Evolutionary conservation across 192 early-diverging fungal species (phyloP).

Genomic region (Entomortierella chlamydospora): DNA sequence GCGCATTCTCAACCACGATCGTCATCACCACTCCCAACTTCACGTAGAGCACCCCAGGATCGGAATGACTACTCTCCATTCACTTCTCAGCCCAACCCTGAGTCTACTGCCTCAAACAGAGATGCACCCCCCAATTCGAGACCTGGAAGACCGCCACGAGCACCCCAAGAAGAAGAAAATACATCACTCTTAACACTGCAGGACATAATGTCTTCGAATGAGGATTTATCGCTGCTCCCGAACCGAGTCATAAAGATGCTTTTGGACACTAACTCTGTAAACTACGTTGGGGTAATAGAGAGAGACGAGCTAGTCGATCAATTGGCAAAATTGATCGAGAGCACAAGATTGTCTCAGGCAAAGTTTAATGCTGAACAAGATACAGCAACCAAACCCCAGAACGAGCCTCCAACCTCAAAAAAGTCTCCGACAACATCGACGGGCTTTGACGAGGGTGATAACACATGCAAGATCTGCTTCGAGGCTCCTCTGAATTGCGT

Average conservation of each 20-base stretch:
- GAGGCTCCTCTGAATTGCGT: constrained; percentile 83
- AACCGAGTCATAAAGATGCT: constrained; percentile 74
- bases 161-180: constrained; percentile 12
- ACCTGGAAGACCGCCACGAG: constrained; percentile 5
- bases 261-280: constrained; percentile 72
- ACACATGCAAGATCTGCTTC: constrained; percentile 84
- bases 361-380: constrained; percentile 9
- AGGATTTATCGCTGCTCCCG: constrained; percentile 24
- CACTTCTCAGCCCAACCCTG: neutral
- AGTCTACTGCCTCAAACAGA: neutral
- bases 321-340: constrained; percentile 70
- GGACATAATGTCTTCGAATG: constrained; percentile 15
- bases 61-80: constrained; percentile 16
- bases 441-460: constrained; percentile 57
- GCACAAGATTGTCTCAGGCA: constrained; percentile 60
- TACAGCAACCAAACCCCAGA: neutral
- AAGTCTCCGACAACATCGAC: neutral
- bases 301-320: constrained; percentile 77
- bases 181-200: constrained; percentile 9
- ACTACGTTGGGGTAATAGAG: constrained; percentile 73
- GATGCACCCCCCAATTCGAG: neutral
- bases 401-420: neutral
- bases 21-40: neutral
- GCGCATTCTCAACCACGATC: constrained; percentile 2
- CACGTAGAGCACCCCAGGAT: constrained; percentile 16